Conservation (phyloP, 495 filamentous ascomycete species). For the Hyaloscypha variabilis region DNA sequence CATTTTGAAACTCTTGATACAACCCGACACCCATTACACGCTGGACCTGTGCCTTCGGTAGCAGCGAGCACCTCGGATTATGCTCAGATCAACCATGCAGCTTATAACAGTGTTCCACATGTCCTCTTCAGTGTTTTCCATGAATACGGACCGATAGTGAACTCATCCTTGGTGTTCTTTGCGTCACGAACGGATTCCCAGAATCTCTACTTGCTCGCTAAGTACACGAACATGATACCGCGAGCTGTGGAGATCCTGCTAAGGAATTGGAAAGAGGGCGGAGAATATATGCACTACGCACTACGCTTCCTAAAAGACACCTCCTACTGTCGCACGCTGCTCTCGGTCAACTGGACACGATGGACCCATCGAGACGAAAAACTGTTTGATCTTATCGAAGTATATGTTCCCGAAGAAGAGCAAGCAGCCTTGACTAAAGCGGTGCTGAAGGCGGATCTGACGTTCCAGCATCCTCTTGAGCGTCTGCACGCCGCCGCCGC, state of each 20-base stretch:
- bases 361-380: conserved; percentile 1
- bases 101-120: neutral
- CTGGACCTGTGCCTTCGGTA: no score
- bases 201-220: conserved; percentile 2
- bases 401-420: conserved; percentile 6
- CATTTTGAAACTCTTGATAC: no score
- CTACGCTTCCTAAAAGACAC: neutral
- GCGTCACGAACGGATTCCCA: conserved; percentile 5
- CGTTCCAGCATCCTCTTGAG: neutral
- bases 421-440: conserved; percentile 6
- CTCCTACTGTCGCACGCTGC: neutral
- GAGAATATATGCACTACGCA: conserved; percentile 13
- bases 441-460: conserved; percentile 3
- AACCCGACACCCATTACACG: no score
- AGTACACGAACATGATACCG: neutral
- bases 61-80: no score
- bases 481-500: neutral
- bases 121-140: neutral
- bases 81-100: no score
- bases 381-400: conserved; percentile 17
- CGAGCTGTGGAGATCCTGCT: conserved; percentile 18
- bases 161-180: conserved; percentile 17
- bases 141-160: conserved; percentile 1
- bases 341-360: conserved; percentile 7
- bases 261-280: conserved; percentile 20